phyloP scores from a whole-genome alignment of 2,329 filamentous ascomycete species.

The Trichoderma arundinaceum region DNA sequence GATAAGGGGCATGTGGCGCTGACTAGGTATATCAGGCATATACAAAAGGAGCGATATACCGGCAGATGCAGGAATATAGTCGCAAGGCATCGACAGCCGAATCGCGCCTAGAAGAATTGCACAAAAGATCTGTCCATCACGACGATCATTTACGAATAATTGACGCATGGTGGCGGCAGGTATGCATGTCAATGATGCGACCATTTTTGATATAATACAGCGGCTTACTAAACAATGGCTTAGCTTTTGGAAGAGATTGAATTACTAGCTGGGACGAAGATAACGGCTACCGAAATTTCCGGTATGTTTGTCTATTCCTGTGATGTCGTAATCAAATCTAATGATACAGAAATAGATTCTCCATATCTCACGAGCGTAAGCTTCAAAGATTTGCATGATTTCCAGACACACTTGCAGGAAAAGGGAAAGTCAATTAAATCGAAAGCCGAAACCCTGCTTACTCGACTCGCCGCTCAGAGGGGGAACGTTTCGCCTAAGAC shows the following conservation, averaged over 20 bases:
- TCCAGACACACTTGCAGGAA: constrained; percentile 79
- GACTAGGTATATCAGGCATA: constrained; percentile 42
- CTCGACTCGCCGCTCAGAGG: constrained; percentile 56
- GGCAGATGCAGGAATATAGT: constrained; percentile 98
- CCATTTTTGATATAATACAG: background rate
- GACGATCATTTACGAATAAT: constrained; percentile 91
- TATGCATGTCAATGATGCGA: constrained; percentile 49
- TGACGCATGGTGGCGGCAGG: constrained; percentile 94
- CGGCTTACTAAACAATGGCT: constrained; percentile 5
- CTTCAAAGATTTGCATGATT: constrained; percentile 71
- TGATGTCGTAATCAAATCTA: background rate
- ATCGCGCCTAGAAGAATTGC: constrained; percentile 77
- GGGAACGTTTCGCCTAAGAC: constrained; percentile 69
- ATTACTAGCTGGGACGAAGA: constrained; percentile 58
- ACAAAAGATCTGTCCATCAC: constrained; percentile 79
- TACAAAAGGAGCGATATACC: constrained; percentile 89
- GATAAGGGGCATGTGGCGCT: constrained; percentile 22
- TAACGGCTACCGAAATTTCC: constrained; percentile 40
- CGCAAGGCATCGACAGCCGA: constrained; percentile 85
- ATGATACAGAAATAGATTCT: constrained; percentile 48
- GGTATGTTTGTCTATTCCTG: background rate
- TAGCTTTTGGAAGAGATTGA: constrained; percentile 70
- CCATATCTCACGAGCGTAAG: constrained; percentile 63
- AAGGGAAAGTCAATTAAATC: constrained; percentile 78
- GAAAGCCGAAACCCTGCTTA: constrained; percentile 73